Evolutionary conservation across 75 land plant species (phyloP).

Genomic region (Pinus tabuliformis): DNA sequence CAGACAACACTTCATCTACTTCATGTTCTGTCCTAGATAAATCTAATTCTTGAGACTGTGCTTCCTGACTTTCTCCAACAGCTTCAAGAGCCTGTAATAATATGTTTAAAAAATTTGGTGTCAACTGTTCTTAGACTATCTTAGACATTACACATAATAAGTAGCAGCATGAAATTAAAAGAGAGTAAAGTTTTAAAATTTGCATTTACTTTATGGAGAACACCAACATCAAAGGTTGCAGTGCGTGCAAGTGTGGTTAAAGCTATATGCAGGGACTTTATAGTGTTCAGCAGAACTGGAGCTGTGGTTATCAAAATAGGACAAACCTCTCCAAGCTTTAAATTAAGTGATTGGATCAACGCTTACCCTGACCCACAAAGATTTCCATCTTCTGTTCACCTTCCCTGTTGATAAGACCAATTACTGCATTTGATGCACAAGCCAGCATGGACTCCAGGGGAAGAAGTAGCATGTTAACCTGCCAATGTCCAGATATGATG

Average conservation of each 20-base stretch:
- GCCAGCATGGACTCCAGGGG: slow-evolving; percentile 81
- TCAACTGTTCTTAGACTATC: background rate
- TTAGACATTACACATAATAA: background rate
- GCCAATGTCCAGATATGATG: slow-evolving; percentile 4
- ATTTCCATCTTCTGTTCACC: slow-evolving; percentile 40
- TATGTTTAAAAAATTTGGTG: background rate
- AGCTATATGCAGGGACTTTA: slow-evolving; percentile 58
- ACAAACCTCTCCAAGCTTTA: slow-evolving; percentile 55
- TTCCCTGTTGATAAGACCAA: slow-evolving; percentile 50
- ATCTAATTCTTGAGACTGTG: slow-evolving; percentile 59
- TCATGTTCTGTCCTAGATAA: slow-evolving; percentile 28
- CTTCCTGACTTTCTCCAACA: slow-evolving; percentile 77
- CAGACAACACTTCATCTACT: slow-evolving; percentile 18
- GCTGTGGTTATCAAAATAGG: slow-evolving; percentile 47
- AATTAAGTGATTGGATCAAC: slow-evolving; percentile 64
- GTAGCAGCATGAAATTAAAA: background rate
- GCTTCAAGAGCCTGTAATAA: slow-evolving; percentile 83
- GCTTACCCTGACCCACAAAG: slow-evolving; percentile 61
- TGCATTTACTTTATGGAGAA: slow-evolving; percentile 77
- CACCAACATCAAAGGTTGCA: slow-evolving; percentile 91
- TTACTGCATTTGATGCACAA: slow-evolving; percentile 60
- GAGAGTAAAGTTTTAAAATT: background rate
- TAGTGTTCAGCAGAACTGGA: slow-evolving; percentile 54
- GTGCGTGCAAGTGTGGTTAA: slow-evolving; percentile 73
- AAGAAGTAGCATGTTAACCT: slow-evolving; percentile 65